phyloP scores from a whole-genome alignment of 139 green algal genomes.

The Chlamydomonas eustigma region DNA sequence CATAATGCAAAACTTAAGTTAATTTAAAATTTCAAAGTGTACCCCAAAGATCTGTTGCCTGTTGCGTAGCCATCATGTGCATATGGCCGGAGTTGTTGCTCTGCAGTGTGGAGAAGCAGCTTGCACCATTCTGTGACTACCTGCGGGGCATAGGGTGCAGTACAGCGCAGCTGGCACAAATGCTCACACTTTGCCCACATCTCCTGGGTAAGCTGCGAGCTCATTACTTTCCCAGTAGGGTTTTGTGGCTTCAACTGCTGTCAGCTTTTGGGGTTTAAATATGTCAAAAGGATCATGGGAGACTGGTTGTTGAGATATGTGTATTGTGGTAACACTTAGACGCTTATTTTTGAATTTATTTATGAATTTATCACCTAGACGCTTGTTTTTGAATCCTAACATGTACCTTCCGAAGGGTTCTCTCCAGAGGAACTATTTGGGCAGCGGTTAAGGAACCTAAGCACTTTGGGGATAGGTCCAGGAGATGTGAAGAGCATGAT shows the following conservation, averaged over 20 bases:
- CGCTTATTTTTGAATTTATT: too few relatives aligned
- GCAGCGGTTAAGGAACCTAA: slow-evolving; percentile 11
- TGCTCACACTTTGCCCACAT: slow-evolving; percentile 26
- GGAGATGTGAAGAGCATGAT: slow-evolving; percentile 17
- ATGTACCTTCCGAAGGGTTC: slow-evolving; percentile 6
- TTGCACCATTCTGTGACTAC: slow-evolving; percentile 27
- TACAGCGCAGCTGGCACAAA: slow-evolving; percentile 10
- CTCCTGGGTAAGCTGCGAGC: slow-evolving; percentile 22
- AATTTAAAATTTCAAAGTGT: too few relatives aligned
- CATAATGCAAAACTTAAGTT: too few relatives aligned
- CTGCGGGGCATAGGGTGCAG: slow-evolving; percentile 27
- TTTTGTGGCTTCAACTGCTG: too few relatives aligned
- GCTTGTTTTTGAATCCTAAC: neutral
- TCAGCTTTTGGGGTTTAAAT: too few relatives aligned
- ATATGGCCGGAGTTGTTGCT: slow-evolving; percentile 43
- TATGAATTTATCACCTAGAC: too few relatives aligned
- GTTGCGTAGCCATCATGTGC: neutral
- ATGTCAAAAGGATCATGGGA: too few relatives aligned
- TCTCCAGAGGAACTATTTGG: slow-evolving; percentile 22
- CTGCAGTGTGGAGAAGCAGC: slow-evolving; percentile 14
- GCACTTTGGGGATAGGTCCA: slow-evolving; percentile 5
- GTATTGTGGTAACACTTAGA: too few relatives aligned
- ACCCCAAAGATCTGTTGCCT: too few relatives aligned
- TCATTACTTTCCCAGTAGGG: too few relatives aligned
- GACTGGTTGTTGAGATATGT: too few relatives aligned